Evolutionary conservation across 148 eudicot species (phyloP), one percentile per base, ranked within the genome.

Genomic region (Fagopyrum homotropicum): DNA sequence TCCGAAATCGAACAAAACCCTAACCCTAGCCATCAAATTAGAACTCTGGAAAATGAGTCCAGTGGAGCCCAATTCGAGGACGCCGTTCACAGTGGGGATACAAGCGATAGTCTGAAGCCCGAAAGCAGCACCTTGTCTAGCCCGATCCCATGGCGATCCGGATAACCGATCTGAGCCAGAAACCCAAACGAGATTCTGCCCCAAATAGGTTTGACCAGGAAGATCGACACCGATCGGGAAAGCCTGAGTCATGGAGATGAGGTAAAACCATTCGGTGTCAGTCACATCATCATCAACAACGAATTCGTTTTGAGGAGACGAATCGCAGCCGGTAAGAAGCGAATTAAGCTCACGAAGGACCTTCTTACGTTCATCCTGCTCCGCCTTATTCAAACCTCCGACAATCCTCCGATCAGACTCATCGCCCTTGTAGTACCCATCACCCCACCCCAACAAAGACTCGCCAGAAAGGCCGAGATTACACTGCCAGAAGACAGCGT

Each of bases 401-500:
- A 35, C 40, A 35, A 1, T 35, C 40, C 40, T 35, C 40, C 40
- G 40, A 35, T 35, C 40, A 35, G 75, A 61, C 7, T 81, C 86
- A 2, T 89, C 96, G 10, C 92, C 94, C 11, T 82, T 90, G 73
- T 95, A 95, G 73, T 90, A 92, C 0, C 99, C 99, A 44, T 95
- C 99, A 4, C 97, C 97, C 99, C 99, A 95, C 0, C 87, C 86
- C 2, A 95, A 75, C 1, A 86, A 17, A 0, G 89, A 40, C 6
- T 78, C 26, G 69, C 51, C 43, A 70, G 40, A 35, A 35, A 35
- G 40, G 2, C 47, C 91, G 2, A 72, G 56, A 54, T 84, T 72
- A 87, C 73, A 79, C 69, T 92, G 97, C 99, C 99, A 95, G 86
- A 90, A 95, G 46, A 95, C 91, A 9, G 97, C 99, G 81, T 95